A percentile compares a stretch with the other conserved stretches of the same genome.
Evolutionary conservation across 2,329 filamentous ascomycete species (phyloP).

Genomic region (Cercospora sojina): DNA sequence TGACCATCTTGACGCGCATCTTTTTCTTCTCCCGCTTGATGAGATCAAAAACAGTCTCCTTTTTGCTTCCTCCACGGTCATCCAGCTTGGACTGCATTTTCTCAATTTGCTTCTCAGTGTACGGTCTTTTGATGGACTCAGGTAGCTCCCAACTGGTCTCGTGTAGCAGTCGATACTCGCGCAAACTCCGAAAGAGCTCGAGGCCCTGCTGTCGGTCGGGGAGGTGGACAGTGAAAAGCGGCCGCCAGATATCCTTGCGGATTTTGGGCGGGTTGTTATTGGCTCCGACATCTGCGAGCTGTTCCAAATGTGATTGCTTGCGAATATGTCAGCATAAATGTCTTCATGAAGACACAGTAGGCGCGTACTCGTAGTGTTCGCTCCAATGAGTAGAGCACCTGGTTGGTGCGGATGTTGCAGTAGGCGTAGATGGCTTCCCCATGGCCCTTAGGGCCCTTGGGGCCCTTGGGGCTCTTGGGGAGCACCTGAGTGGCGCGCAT

Average conservation of each 20-base stretch:
- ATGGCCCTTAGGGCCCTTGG: not conserved
- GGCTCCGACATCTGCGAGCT: constrained; percentile 63
- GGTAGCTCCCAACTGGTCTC: constrained; percentile 52
- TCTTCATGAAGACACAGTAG: not conserved
- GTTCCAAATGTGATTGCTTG: constrained; percentile 46
- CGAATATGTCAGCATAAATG: not conserved
- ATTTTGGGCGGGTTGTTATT: constrained; percentile 59
- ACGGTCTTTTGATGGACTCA: constrained; percentile 37
- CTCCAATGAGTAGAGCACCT: constrained; percentile 63
- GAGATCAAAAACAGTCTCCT: constrained; percentile 34
- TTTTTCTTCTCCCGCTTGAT: constrained; percentile 43
- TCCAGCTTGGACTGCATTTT: constrained; percentile 43
- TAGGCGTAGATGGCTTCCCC: constrained; percentile 64
- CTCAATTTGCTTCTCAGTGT: constrained; percentile 43
- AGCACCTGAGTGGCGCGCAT: not conserved
- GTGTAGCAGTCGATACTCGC: constrained; percentile 60
- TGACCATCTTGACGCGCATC: constrained; percentile 55
- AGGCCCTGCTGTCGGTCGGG: constrained; percentile 51
- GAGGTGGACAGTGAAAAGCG: constrained; percentile 60
- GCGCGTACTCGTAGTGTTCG: constrained; percentile 54
- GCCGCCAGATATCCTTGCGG: constrained; percentile 63
- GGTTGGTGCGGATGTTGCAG: constrained; percentile 60
- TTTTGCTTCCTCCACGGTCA: constrained; percentile 34
- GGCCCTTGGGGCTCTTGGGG: not conserved
- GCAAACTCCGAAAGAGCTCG: constrained; percentile 57